Base-by-base conservation (phyloP, 768 basidiomycete species). In the Suillus lakei region DNA sequence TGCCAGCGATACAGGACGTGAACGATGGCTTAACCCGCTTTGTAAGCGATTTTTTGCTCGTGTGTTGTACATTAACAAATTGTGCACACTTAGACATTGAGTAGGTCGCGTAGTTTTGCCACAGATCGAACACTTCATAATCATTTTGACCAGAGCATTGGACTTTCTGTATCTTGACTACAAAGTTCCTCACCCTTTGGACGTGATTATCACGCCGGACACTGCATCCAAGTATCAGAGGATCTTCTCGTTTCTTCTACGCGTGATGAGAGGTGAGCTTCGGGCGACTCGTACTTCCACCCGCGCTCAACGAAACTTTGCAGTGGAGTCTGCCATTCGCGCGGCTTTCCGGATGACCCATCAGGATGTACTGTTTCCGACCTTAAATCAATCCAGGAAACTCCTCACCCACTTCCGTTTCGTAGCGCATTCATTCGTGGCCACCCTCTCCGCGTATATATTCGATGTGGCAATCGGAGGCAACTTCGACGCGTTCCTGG, bases 161-260 rank as follows among this genome's bases (percentile, higher is more conserved):
- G 95, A 96, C 74, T 97, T 96, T 73, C 78, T 97, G 16, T 93
- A 93, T 72, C 88, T 97, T 81, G 88, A 95, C 68, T 97, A 97
- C 76, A 91, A 91, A 70, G 90, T 93, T n/a, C 93, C 94, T 2
- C 82, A 83, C n/a, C 86, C 93, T 0, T 79, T 97, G 44, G 86
- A 88, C 54, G 83, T 89, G 13, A 73, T 97, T 12, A 90, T 97
- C 38, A 87, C 92, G 2, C 80, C 86, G 1, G 82, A 85, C 5
- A 84, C 91, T 38, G 76, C 96, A n/a, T 88, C 86, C 6, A 96
- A 96, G 73, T 96, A 96, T 72, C 92, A 95, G 68, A 82, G 91
- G 46, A 81, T 96, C 66, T 95, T 95, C 74, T 84, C 91, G 0
- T 89, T 95, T 70, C 84, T 95, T 55, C 79, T 97, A 39, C 85